Conservation (phyloP, 768 basidiomycete species). For the Pisolithus microcarpus region DNA sequence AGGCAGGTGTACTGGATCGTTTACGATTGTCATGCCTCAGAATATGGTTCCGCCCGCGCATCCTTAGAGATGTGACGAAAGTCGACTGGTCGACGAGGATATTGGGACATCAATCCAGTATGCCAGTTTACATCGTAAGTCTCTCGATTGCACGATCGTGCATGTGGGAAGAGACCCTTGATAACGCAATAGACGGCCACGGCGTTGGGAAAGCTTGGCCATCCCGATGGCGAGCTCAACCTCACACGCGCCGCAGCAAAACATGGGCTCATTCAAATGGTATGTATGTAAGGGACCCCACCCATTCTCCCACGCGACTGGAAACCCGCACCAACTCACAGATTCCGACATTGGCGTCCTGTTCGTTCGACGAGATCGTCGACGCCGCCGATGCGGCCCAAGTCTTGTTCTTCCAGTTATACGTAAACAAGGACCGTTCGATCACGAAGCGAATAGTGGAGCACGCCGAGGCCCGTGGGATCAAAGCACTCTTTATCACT, state of each 20-base stretch:
- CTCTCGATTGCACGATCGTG: not conserved
- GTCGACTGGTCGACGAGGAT: conserved; percentile 86
- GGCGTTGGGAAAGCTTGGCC: conserved; percentile 87
- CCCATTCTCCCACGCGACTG: not conserved
- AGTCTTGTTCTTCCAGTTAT: conserved; percentile 78
- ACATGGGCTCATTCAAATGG: conserved; percentile 65
- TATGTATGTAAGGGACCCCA: conserved; percentile 8
- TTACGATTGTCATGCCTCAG: conserved; percentile 22
- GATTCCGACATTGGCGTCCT: conserved; percentile 90
- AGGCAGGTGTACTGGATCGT: not conserved
- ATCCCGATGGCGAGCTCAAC: conserved; percentile 86
- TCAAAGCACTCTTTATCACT: conserved; percentile 89
- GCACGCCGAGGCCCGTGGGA: conserved; percentile 78
- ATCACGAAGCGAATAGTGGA: conserved; percentile 78
- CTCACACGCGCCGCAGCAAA: conserved; percentile 79
- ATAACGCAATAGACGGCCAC: conserved; percentile 53
- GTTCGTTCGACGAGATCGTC: conserved; percentile 90
- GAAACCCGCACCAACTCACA: conserved; percentile 19
- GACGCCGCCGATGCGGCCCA: conserved; percentile 73
- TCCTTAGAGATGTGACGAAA: conserved; percentile 74
- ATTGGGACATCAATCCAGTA: conserved; percentile 62
- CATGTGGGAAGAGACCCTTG: conserved; percentile 5
- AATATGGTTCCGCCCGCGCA: conserved; percentile 86
- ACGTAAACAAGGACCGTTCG: conserved; percentile 76
- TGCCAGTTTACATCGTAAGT: conserved; percentile 77